phyloP scores from a whole-genome alignment of 352 stramenopile species.

The Pythium biforme region DNA sequence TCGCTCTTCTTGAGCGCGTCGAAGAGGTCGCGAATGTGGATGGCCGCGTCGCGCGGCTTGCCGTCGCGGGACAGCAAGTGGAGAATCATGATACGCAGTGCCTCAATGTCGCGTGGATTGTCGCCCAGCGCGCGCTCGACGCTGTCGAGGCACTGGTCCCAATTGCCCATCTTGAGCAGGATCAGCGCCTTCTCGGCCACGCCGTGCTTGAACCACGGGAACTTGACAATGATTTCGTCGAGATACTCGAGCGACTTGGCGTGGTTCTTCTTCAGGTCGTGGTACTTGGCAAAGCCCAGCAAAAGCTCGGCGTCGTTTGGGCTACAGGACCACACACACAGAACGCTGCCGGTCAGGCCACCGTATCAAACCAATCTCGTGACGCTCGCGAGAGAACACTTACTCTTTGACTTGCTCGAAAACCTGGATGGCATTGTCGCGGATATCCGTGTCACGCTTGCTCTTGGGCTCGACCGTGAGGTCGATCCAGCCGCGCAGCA shows the following conservation, averaged over 20 bases:
- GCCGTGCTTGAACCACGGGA: conserved; percentile 80
- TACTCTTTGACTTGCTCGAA: conserved; percentile 69
- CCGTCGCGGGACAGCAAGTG: conserved; percentile 70
- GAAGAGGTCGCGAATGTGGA: conserved; percentile 58
- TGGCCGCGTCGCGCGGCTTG: conserved; percentile 46
- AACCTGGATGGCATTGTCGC: conserved; percentile 58
- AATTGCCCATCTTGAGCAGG: conserved; percentile 81
- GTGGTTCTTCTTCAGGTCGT: conserved; percentile 76
- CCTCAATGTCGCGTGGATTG: conserved; percentile 70
- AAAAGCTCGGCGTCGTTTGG: conserved; percentile 70
- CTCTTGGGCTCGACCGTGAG: conserved; percentile 66
- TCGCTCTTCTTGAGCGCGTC: conserved; percentile 72
- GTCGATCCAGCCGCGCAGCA: conserved; percentile 77
- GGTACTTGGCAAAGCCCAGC: conserved; percentile 69
- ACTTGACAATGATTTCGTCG: conserved; percentile 78
- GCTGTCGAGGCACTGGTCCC: conserved; percentile 83
- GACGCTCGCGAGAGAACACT: too few relatives aligned
- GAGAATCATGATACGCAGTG: conserved; percentile 61
- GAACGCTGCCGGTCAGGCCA: too few relatives aligned
- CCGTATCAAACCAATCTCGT: too few relatives aligned
- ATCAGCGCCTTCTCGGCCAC: conserved; percentile 81
- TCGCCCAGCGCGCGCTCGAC: conserved; percentile 67
- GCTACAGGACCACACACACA: conserved; percentile 23
- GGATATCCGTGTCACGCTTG: conserved; percentile 61
- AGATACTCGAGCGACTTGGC: conserved; percentile 58